Evolutionary conservation across 495 filamentous ascomycete genomes (phyloP).

Genomic region (Hypoxylon cercidicola): DNA sequence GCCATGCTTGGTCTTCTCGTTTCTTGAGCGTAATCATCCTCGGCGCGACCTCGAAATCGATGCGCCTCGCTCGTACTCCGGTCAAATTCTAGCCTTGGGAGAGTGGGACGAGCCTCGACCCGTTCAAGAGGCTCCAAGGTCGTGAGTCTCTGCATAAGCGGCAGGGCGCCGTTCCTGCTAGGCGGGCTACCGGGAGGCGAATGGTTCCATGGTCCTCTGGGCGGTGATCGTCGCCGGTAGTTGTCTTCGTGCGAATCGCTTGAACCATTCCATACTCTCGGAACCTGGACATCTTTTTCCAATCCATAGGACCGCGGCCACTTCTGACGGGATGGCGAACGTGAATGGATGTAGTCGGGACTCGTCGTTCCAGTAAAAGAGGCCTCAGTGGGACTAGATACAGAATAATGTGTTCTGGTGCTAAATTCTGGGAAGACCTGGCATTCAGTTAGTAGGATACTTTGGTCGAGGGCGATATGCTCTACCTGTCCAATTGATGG

Average conservation of each 20-base stretch:
- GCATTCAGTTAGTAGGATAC: constrained; percentile 28
- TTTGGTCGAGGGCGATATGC: background rate
- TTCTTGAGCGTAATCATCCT: constrained; percentile 39
- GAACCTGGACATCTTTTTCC: constrained; percentile 44
- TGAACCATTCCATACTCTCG: constrained; percentile 47
- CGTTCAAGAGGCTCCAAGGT: constrained; percentile 36
- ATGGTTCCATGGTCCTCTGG: constrained; percentile 44
- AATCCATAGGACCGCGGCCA: constrained; percentile 49
- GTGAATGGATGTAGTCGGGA: constrained; percentile 51
- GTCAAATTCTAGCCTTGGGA: constrained; percentile 45
- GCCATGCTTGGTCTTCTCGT: constrained; percentile 36
- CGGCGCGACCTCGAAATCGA: constrained; percentile 30
- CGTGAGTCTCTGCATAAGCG: constrained; percentile 38
- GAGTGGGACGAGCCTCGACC: constrained; percentile 40
- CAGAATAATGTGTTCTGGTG: constrained; percentile 39
- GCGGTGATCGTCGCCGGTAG: constrained; percentile 41
- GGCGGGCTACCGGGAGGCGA: constrained; percentile 45
- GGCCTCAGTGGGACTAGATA: constrained; percentile 38
- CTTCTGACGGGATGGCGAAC: constrained; percentile 52
- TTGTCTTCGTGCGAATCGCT: constrained; percentile 34
- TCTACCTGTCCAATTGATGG: constrained; percentile 59
- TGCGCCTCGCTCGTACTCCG: constrained; percentile 42
- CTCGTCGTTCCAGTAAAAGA: constrained; percentile 35
- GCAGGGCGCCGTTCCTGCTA: constrained; percentile 29
- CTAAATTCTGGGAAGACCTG: constrained; percentile 51